These are phyloP conservation scores for Fusarium lyarnte DNA, from an alignment of 2,329 filamentous ascomycete genomes.

Conservation along the genomic window DNA sequence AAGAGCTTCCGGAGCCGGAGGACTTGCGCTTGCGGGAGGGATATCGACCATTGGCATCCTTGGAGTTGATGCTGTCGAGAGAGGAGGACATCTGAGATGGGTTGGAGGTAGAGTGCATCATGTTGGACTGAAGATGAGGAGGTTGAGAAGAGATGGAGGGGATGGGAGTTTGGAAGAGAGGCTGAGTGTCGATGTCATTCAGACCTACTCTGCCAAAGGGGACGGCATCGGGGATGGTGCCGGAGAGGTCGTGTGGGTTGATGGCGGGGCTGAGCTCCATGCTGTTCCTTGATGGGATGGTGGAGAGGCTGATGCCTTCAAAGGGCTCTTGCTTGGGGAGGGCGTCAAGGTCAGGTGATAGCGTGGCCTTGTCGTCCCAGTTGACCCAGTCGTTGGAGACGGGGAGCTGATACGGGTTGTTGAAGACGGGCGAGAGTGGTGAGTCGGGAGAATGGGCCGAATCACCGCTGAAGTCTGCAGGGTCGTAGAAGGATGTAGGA, in stretches of 20 bases:
- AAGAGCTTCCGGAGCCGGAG: constrained; percentile 42
- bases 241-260: constrained; percentile 42
- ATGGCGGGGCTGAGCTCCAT: constrained; percentile 44
- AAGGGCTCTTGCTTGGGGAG: constrained; percentile 44
- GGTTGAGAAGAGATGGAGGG: constrained; percentile 42
- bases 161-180: constrained; percentile 43
- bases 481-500: constrained; percentile 41
- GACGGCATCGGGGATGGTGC: constrained; percentile 40
- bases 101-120: constrained; percentile 35
- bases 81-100: constrained; percentile 33
- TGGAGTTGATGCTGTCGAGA: constrained; percentile 19
- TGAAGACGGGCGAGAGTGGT: constrained; percentile 42
- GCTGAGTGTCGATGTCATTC: constrained; percentile 43
- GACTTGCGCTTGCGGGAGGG: constrained; percentile 48
- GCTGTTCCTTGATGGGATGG: constrained; percentile 40
- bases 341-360: constrained; percentile 41
- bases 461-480: constrained; percentile 43
- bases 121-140: constrained; percentile 32
- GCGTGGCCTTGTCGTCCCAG: constrained; percentile 44
- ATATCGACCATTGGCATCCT: constrained; percentile 37
- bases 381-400: constrained; percentile 42
- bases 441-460: constrained; percentile 43
- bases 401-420: constrained; percentile 43
- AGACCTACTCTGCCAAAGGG: constrained; percentile 42
- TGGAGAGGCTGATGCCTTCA: constrained; percentile 41